Evolutionary conservation across 495 filamentous ascomycete genomes (phyloP).

Genomic region (Lophiostoma macrostomum): DNA sequence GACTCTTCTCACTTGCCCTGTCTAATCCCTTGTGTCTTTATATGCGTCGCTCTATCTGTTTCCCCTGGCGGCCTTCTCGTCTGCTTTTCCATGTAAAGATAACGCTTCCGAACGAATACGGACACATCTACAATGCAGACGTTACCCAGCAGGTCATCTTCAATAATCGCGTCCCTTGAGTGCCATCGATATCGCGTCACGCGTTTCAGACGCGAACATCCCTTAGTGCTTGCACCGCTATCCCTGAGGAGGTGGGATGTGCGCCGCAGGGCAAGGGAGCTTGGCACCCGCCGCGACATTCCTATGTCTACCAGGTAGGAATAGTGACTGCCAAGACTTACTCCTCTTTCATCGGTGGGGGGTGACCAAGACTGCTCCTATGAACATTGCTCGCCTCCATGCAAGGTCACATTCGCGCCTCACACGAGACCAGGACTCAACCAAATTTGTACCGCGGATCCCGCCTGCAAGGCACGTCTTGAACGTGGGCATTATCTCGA

Average conservation of each 20-base stretch:
- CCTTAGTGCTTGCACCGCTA: neutral
- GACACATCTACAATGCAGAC: too few species aligned
- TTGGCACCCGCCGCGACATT: constrained; percentile 11
- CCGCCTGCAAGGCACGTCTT: constrained; percentile 32
- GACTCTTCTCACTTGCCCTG: too few species aligned
- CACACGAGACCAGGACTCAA: constrained; percentile 13
- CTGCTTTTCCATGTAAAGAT: too few species aligned
- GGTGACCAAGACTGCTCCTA: constrained; percentile 5
- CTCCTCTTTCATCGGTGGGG: constrained; percentile 8
- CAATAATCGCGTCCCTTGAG: neutral
- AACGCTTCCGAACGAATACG: too few species aligned
- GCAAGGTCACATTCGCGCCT: constrained; percentile 13
- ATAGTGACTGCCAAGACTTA: constrained; percentile 10
- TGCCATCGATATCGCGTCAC: neutral
- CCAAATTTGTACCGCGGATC: constrained; percentile 15
- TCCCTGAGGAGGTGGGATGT: neutral
- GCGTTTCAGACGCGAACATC: constrained; percentile 9
- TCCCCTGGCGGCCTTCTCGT: too few species aligned
- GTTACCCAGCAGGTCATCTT: too few species aligned
- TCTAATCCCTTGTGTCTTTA: too few species aligned
- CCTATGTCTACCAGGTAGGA: neutral
- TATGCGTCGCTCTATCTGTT: too few species aligned
- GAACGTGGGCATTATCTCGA: constrained; percentile 12
- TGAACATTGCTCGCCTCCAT: constrained; percentile 16
- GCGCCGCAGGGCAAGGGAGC: constrained; percentile 2